phyloP scores from a whole-genome alignment of 2,329 filamentous ascomycete genomes.

The Fonsecaea erecta region DNA sequence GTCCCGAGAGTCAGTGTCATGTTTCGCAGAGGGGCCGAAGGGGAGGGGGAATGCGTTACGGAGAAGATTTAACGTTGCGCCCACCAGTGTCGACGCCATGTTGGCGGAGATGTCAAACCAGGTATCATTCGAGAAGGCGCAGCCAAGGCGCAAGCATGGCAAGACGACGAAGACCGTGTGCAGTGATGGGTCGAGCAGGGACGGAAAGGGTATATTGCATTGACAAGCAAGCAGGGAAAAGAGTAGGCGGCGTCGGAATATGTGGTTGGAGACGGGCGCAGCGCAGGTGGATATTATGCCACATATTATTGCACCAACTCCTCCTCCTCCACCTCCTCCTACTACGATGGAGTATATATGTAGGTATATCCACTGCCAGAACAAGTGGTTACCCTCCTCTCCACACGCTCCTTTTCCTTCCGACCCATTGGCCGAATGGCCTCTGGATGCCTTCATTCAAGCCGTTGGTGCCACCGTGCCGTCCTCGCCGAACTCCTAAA shows the following conservation, averaged over 20 bases:
- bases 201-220: background rate
- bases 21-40: background rate
- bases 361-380: too few relatives aligned
- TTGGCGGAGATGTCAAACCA: constrained; percentile 27
- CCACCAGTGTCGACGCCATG: constrained; percentile 33
- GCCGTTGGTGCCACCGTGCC: background rate
- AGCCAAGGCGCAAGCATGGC: constrained; percentile 6
- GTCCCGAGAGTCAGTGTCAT: constrained; percentile 11
- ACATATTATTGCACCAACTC: background rate
- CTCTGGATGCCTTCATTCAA: background rate
- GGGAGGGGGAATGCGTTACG: constrained; percentile 21
- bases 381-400: too few relatives aligned
- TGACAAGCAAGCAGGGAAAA: background rate
- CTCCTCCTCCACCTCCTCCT: background rate
- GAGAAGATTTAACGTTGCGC: constrained; percentile 32
- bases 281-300: background rate
- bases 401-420: background rate
- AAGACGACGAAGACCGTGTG: background rate
- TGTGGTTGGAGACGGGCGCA: background rate
- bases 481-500: background rate
- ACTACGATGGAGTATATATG: background rate
- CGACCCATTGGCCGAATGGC: background rate
- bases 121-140: constrained; percentile 22
- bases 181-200: background rate
- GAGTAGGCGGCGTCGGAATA: background rate